Evolutionary conservation across 73 alveolate species (phyloP), one percentile per base, ranked within the genome.

Genomic region (Tetrahymena elliotti): DNA sequence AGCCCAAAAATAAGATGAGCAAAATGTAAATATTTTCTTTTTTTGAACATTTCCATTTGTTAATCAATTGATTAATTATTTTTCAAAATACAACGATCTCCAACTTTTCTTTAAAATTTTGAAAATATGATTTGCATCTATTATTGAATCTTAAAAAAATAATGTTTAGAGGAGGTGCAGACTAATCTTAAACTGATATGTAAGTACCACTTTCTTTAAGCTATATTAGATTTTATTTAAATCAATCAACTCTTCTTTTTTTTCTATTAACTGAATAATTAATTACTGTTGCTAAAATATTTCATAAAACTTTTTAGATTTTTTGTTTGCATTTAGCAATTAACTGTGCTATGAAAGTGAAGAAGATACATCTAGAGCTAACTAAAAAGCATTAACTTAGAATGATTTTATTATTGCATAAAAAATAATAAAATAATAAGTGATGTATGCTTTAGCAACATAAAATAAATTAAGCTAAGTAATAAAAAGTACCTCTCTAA

Each of bases 401-500:
- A 47, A 47, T 47, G 31, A 15, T 4, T 47, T 47, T 8, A 47
- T 47, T 3, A 13, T 47, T 27, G 13, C 1, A 68, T 2, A 68
- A 53, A 53, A 8, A 4, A 53, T 53, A 1, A 15, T 20, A n/a
- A 13, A 10, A 27, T 68, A 3, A 18, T 68, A 3, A 68, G 36
- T 68, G 88, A 24, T 68, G 33, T 68, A 22, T 6, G 33, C 36
- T 27, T n/a, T 68, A 27, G 33, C 15, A 68, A 68, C 8, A 15
- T 18, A 27, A 68, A 31, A 10, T 5, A 18, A 68, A 68, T n/a
- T 40, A 11, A 84, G 94, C 52, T 84, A 35, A 11, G 93, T 98
- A 40, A 94, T 96, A 94, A 98, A 95, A 97, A 97, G 97, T 92
- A 98, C 98, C 96, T 98, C 99, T 68, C 99, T 93, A 93, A 98